These are phyloP conservation scores for Waltergamsia citrina DNA, from an alignment of 2,329 filamentous ascomycete genomes.

Conservation along the genomic window DNA sequence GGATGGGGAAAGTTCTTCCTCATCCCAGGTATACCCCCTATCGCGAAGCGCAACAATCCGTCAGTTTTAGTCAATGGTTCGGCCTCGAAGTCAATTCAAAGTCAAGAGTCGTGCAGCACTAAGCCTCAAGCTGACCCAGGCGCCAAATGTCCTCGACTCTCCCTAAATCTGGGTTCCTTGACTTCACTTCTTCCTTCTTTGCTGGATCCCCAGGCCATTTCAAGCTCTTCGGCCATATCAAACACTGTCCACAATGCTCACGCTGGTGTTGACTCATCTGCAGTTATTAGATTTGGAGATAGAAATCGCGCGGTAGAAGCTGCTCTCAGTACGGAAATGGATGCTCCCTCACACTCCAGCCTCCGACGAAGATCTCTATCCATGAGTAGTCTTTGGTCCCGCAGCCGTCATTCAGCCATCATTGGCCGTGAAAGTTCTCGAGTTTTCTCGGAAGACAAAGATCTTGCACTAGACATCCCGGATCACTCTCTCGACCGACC, in stretches of 20 bases:
- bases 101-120: rapidly evolving
- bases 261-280: no score
- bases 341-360: no score
- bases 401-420: no score
- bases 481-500: background rate
- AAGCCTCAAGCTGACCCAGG: background rate
- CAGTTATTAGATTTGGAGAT: background rate
- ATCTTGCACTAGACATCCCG: background rate
- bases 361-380: no score
- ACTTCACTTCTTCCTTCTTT: constrained; percentile 2
- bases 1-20: constrained; percentile 25
- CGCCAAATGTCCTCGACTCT: constrained; percentile 4
- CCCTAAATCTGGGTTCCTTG: constrained; percentile 2
- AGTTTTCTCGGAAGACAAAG: background rate
- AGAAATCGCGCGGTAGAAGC: no score
- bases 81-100: background rate
- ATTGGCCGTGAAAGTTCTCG: no score
- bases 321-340: no score
- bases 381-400: no score
- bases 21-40: constrained; percentile 20
- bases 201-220: background rate
- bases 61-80: background rate
- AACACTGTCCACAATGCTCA: no score
- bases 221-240: no score
- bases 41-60: constrained; percentile 11